These are phyloP conservation scores for Amoebophrya sp. DNA, from an alignment of 169 alveolate species.

Conservation along the genomic window DNA sequence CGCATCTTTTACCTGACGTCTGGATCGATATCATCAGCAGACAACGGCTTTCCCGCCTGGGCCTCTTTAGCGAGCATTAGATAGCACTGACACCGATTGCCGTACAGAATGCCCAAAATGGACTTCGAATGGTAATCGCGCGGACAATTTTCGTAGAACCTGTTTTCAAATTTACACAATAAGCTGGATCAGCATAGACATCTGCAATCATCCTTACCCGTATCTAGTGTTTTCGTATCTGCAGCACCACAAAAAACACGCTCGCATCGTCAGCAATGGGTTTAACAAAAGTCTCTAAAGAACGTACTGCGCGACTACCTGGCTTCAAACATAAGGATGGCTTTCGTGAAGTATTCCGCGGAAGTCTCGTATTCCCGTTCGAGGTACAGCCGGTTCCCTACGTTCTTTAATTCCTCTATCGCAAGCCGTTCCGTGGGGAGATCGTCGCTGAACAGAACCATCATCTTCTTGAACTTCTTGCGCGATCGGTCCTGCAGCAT, in stretches of 20 bases:
- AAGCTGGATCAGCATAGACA: no score
- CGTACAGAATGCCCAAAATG: neutral
- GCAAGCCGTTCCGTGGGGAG: neutral
- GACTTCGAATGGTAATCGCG: neutral
- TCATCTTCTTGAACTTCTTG: neutral
- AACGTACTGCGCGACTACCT: no score
- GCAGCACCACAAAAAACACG: no score
- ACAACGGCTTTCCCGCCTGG: neutral
- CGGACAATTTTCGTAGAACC: constrained; percentile 12
- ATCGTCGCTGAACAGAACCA: neutral
- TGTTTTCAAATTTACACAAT: no score
- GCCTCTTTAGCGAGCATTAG: neutral
- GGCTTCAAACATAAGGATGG: neutral
- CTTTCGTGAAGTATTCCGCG: neutral
- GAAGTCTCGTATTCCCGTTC: neutral
- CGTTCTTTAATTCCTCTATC: neutral
- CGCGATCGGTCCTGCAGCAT: neutral
- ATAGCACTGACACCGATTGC: neutral
- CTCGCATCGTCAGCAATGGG: no score
- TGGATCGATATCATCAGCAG: neutral
- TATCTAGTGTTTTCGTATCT: no score
- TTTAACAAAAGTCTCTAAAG: no score
- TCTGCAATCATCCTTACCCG: no score
- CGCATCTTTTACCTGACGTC: neutral
- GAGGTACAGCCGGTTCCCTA: neutral